Evolutionary conservation across 23 red algal species (phyloP), one percentile per base, ranked within the genome.

Genomic region (Chondrus crispus): DNA sequence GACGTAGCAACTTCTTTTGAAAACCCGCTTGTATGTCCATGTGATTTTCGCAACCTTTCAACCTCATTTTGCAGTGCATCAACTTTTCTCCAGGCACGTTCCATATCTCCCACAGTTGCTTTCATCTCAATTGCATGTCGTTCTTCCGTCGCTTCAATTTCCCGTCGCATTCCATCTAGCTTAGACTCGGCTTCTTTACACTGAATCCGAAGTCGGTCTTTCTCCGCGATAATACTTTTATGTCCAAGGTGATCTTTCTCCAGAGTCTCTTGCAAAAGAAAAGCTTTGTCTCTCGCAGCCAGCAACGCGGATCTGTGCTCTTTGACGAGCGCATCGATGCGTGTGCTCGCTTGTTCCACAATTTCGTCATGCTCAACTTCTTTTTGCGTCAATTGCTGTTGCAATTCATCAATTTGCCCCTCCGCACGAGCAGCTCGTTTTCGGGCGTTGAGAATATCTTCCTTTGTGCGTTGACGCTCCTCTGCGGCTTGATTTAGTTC

Each of bases 371-470:
- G 70, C 4, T 44, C 52, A 53, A 37, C 49, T 81, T 49, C 68
- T 35, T 33, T 57, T 33, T 62, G 39, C 46, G 35, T 50, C 29
- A 30, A 63, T 30, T 90, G 46, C 28, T 45, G 48, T 20, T 42
- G 44, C 4, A 90, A 36, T 41, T 69, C 87, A 11, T 63, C 18
- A 14, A 90, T 36, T 37, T 64, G 64, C 10, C 69, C 87, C 32
- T 90, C 87, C 24, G 87, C 87, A 26, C 70, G 43, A 12, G 87
- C 87, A 46, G 87, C 87, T 37, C 87, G 87, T 90, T 90, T 69
- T 41, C 72, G 69, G 5, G 72, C 74, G 7, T 38, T 49, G 7
- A 79, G 87, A 36, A 57, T 62, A 11, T 45, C n/a, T 64, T 79
- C 39, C 39, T 90, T 90, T 11, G 57, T 46, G 8, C 62, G 53